Evolutionary conservation across 2,329 filamentous ascomycete species (phyloP).

Genomic region (Cercospora sp.): DNA sequence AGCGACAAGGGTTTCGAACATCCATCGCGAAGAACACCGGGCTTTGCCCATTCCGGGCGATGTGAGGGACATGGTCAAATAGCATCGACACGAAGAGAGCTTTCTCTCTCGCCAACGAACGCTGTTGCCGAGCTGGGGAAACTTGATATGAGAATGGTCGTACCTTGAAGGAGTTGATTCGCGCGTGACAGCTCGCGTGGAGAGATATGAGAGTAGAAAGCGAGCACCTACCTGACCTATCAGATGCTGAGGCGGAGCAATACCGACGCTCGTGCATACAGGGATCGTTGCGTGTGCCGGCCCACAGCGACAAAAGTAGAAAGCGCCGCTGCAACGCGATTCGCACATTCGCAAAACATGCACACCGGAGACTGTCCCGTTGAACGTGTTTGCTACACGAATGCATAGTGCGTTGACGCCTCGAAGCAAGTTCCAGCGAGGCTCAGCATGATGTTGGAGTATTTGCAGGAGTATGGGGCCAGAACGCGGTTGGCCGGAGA

Average conservation of each 20-base stretch:
- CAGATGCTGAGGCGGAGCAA: neutral
- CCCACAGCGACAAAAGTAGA: neutral
- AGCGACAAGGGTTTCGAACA: neutral
- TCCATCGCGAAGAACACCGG: neutral
- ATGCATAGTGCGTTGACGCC: neutral
- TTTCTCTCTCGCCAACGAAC: neutral
- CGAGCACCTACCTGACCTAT: neutral
- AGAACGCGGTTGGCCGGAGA: neutral
- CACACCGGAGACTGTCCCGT: neutral
- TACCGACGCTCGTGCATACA: neutral
- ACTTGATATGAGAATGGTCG: neutral
- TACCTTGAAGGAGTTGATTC: neutral
- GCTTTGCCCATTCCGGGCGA: neutral
- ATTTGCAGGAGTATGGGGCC: neutral
- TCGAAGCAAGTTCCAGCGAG: neutral
- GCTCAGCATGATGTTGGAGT: neutral
- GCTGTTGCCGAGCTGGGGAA: neutral
- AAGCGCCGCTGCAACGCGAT: neutral
- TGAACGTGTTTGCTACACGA: neutral
- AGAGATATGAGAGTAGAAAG: neutral
- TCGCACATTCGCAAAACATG: neutral
- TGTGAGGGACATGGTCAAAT: neutral
- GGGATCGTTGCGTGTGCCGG: neutral
- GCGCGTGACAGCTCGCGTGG: constrained; percentile 3
- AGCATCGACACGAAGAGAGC: neutral